Evolutionary conservation across 2,329 filamentous ascomycete species (phyloP), one percentile per base, ranked within the genome.

Genomic region (Apiospora saccharicola): DNA sequence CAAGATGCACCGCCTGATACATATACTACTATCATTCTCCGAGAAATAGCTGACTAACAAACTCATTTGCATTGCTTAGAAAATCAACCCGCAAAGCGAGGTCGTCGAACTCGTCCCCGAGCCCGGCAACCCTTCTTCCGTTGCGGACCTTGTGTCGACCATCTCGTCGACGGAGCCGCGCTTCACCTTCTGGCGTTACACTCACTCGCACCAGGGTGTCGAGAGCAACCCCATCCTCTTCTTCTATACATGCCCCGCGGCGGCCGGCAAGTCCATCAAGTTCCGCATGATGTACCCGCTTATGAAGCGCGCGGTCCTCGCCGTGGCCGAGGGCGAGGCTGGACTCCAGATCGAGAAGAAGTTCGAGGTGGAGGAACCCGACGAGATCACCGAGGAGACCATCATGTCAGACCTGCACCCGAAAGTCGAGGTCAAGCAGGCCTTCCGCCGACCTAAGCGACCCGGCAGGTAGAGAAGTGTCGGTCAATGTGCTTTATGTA

Each of bases 271-370:
- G 83, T 85, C 89, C 70, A 93, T 96, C 84, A 95, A 94, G 84
- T 92, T 93, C 83, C 88, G 93, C 75, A 97, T 97, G 94, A 83
- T 96, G 79, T 96, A 96, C 80, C 93, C 94, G 46, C 84, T 91
- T 37, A 91, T 91, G 85, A 91, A 91, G 82, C 86, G 89, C 14
- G 88, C 90, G 34, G 92, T 94, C 3, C 85, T 95, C 43, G 83
- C 85, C n/a, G 81, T 91, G 46, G 93, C 93, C 24, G 89, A 91
- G 77, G 83, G 83, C 47, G 89, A 94, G 75, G 91, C 90, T 1
- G 91, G 90, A 0, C 79, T 96, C 69, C 86, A 85, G 72, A 84
- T 94, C 5, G 90, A 90, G 72, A 95, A 94, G 88, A 92, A 88
- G 80, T 90, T 93, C 73, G 90, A 92, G 81, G 88, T 90, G 3